A percentile compares a stretch with the other conserved stretches of the same genome.
Conservation (phyloP, 805 yeast species). For the Danielia oregonensis region DNA sequence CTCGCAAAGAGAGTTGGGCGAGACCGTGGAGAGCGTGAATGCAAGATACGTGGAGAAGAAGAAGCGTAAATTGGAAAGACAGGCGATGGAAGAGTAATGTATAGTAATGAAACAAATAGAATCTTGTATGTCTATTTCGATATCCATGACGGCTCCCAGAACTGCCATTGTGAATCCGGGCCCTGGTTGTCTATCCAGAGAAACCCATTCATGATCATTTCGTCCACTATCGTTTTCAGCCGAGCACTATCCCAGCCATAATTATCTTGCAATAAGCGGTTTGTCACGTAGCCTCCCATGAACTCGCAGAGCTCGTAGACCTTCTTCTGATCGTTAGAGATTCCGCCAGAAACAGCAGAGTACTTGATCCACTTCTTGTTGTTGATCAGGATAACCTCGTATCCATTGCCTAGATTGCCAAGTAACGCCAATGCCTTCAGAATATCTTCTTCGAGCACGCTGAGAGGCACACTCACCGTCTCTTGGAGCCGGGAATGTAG, state of each 20-base stretch:
- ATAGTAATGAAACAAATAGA: too few species aligned
- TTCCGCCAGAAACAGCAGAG: constrained; percentile 24
- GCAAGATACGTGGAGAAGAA: constrained; percentile 50
- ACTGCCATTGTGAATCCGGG: constrained; percentile 40
- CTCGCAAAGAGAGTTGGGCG: constrained; percentile 52
- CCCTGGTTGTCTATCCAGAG: constrained; percentile 76
- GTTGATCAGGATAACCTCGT: constrained; percentile 52
- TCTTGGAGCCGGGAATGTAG: constrained; percentile 26
- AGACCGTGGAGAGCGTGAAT: constrained; percentile 67
- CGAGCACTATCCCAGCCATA: constrained; percentile 68
- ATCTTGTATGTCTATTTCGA: constrained; percentile 13
- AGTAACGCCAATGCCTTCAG: constrained; percentile 52
- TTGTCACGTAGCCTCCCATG: constrained; percentile 68
- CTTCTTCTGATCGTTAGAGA: constrained; percentile 58
- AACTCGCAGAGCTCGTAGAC: constrained; percentile 75
- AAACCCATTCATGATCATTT: constrained; percentile 77
- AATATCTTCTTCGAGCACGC: constrained; percentile 48
- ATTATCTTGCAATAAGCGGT: constrained; percentile 64
- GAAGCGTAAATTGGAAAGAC: constrained; percentile 19
- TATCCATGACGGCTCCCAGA: constrained; percentile 79
- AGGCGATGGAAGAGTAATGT: not conserved
- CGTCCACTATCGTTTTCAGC: constrained; percentile 61
- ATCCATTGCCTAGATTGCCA: constrained; percentile 63
- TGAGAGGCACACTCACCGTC: constrained; percentile 26
- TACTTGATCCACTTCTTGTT: constrained; percentile 49